phyloP scores from a whole-genome alignment of 805 yeast species.

The Brettanomyces anomalus region DNA sequence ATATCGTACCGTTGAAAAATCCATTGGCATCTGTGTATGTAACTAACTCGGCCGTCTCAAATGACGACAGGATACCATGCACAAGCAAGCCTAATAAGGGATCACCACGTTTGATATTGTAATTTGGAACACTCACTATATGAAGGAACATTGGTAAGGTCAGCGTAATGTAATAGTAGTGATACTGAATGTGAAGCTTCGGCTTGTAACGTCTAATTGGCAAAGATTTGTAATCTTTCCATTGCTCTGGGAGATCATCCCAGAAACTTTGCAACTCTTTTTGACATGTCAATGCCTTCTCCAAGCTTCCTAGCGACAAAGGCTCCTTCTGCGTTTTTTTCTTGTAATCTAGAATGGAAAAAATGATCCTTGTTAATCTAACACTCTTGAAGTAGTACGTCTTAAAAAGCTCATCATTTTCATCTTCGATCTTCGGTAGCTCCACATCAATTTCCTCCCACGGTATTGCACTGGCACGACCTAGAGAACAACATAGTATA shows the following conservation, averaged over 20 bases:
- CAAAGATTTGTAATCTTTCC: constrained; percentile 25
- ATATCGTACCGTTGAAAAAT: constrained; percentile 35
- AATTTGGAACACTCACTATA: constrained; percentile 28
- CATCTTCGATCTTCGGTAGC: constrained; percentile 25
- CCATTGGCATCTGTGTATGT: constrained; percentile 27
- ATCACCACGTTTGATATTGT: constrained; percentile 29
- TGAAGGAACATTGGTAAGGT: constrained; percentile 36
- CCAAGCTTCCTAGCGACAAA: constrained; percentile 30
- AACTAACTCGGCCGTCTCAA: constrained; percentile 30
- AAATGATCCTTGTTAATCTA: constrained; percentile 29
- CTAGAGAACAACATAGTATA: constrained; percentile 34
- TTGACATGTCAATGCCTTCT: constrained; percentile 30
- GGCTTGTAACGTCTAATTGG: constrained; percentile 31
- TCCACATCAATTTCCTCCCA: constrained; percentile 37
- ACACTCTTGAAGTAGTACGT: constrained; percentile 27
- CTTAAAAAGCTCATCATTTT: constrained; percentile 23
- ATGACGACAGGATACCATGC: constrained; percentile 32
- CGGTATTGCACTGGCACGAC: constrained; percentile 35
- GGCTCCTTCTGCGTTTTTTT: constrained; percentile 30
- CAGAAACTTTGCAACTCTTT: constrained; percentile 27
- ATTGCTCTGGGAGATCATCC: constrained; percentile 24
- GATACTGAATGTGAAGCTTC: constrained; percentile 32
- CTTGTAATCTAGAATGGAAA: constrained; percentile 32
- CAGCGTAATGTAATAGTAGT: constrained; percentile 32
- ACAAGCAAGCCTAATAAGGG: constrained; percentile 31